phyloP scores from a whole-genome alignment of 495 filamentous ascomycete species.

The Recurvomyces mirabilis region DNA sequence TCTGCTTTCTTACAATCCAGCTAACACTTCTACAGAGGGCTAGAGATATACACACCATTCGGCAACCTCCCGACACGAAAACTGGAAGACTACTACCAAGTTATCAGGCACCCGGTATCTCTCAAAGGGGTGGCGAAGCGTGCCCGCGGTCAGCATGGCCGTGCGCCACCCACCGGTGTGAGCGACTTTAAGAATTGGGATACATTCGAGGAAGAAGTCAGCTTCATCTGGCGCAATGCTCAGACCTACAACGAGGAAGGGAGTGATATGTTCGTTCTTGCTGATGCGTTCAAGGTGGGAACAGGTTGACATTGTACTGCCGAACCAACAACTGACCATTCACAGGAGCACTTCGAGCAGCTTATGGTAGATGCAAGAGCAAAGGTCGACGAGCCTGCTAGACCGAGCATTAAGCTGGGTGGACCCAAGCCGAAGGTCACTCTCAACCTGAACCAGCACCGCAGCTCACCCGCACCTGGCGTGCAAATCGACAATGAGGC shows the following conservation, averaged over 20 bases:
- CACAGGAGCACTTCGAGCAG: constrained; percentile 44
- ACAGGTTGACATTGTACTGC: background rate
- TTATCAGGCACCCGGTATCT: constrained; percentile 63
- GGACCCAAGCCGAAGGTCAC: constrained; percentile 21
- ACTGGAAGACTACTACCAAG: constrained; percentile 62
- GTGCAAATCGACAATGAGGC: constrained; percentile 42
- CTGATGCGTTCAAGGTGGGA: constrained; percentile 62
- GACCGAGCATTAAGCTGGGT: constrained; percentile 61
- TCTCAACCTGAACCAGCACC: constrained; percentile 17
- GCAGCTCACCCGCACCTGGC: constrained; percentile 22
- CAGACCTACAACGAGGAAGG: constrained; percentile 80
- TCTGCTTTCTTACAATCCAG: no score
- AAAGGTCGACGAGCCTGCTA: constrained; percentile 45
- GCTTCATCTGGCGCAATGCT: constrained; percentile 75
- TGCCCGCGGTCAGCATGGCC: constrained; percentile 55
- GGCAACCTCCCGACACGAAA: constrained; percentile 51
- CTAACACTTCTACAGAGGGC: constrained; percentile 31
- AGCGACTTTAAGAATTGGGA: constrained; percentile 69
- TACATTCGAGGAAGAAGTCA: constrained; percentile 65
- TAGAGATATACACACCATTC: constrained; percentile 52
- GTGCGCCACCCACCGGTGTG: constrained; percentile 49
- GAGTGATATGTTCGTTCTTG: constrained; percentile 62
- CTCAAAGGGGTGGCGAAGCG: constrained; percentile 59
- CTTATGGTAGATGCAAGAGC: constrained; percentile 57
- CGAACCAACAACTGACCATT: background rate